phyloP scores from a whole-genome alignment of 1,139 yeast genomes.

The Magnusiomyces magnusii region DNA sequence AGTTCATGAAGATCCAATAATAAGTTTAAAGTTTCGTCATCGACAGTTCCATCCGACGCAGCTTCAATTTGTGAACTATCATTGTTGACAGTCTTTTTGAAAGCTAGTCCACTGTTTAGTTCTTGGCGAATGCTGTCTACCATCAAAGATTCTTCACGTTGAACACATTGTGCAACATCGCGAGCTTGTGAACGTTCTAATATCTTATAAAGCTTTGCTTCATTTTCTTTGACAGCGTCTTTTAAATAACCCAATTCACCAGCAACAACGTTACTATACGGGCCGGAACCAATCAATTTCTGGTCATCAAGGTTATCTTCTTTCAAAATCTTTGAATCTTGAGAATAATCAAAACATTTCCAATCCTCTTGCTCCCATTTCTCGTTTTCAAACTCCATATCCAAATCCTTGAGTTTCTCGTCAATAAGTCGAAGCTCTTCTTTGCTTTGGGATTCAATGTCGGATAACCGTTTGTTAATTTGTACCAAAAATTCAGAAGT shows the following conservation, averaged over 20 bases:
- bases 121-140: conserved; percentile 26
- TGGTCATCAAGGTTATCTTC: neutral
- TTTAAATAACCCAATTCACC: neutral
- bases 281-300: neutral
- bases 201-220: conserved; percentile 34
- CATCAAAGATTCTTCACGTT: conserved; percentile 40
- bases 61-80: conserved; percentile 3
- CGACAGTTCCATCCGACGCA: conserved; percentile 10
- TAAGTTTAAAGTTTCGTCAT: conserved; percentile 27
- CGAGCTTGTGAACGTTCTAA: conserved; percentile 52
- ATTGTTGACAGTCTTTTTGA: conserved; percentile 7
- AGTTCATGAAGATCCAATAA: conserved; percentile 39
- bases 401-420: neutral
- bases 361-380: neutral
- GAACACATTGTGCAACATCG: conserved; percentile 43
- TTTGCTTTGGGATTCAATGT: neutral
- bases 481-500: neutral
- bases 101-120: neutral
- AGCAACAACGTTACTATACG: neutral
- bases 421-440: neutral
- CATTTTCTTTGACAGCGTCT: neutral
- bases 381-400: neutral
- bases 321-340: neutral
- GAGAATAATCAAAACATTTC: neutral
- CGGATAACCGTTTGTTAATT: neutral